Base-by-base conservation (phyloP, 495 filamentous ascomycete species). In the Neurospora hispaniola region DNA sequence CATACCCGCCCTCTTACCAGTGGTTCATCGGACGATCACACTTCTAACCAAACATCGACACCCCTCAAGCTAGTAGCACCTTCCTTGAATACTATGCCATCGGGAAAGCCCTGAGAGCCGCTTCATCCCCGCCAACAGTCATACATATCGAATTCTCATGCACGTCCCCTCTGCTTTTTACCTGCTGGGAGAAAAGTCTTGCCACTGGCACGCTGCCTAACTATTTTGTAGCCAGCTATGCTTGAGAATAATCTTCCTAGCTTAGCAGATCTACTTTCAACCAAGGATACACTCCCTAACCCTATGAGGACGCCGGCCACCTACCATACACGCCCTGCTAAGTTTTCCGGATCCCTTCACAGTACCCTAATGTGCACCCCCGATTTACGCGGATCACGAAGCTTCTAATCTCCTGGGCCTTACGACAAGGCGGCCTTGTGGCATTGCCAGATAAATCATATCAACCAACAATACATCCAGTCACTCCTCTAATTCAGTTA, bases 1-100 rank as follows among this genome's bases (percentile, higher is more conserved):
- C 77, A 78, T 62, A 71, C 74, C 74, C 74, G 75, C 75, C 69
- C 41, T 74, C 69, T 69, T 78, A 73, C 71, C 75, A 75, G 77
- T 71, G 76, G 73, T 68, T 72, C 70, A 71, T 72, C 70, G 70
- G 69, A 44, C 69, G 74, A 75, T 74, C 73, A 73, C 70, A 46
- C 23, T 62, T 74, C 59, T 73, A 48, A 23, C 74, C 70, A 70
- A 69, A 38, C 48, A 73, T 62, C 68, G 54, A 39, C 41, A 46
- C 70, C 42, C 68, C 48, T 73, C 73, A 48, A 75, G 69, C 71
- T 76, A 71, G 73, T 74, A 74, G 71, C 74, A 72, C 77, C 71
- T 66, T 66, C 54, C 27, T 66, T 66, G 54, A 35, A 35, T 9
- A 66, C 54, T 23, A 66, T 18, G 16, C 54, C 54, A 66, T 27